phyloP scores from a whole-genome alignment of 306 rosid species.

The Lathyrus aphaca region DNA sequence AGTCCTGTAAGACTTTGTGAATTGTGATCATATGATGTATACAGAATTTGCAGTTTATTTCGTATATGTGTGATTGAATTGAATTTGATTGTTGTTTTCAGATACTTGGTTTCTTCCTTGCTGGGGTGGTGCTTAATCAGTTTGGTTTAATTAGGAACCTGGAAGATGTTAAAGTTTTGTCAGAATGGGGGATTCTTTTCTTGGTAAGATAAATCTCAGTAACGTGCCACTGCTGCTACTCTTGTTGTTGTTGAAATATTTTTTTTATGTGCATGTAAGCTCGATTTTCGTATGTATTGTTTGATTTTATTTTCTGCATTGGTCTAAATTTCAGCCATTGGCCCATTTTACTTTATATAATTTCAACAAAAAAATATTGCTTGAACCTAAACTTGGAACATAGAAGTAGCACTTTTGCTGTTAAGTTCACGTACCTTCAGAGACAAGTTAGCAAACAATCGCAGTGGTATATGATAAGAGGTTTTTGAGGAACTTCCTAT shows the following conservation, averaged over 20 bases:
- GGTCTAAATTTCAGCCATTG: conserved; percentile 3
- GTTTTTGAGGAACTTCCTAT: conserved; percentile 32
- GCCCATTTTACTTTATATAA: not conserved
- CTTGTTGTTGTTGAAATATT: conserved; percentile 4
- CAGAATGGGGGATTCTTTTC: conserved; percentile 99
- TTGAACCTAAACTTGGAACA: conserved; percentile 22
- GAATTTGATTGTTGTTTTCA: conserved; percentile 51
- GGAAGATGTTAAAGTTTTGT: conserved; percentile 85
- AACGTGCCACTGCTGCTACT: conserved; percentile 29
- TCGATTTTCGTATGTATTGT: conserved; percentile 4
- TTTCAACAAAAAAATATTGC: conserved; percentile 21
- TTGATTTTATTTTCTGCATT: conserved; percentile 16
- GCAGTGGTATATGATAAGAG: conserved; percentile 23
- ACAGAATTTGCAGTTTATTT: conserved; percentile 12
- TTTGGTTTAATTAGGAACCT: conserved; percentile 95
- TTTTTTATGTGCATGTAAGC: not conserved
- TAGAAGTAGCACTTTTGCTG: conserved; percentile 24
- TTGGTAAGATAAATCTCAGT: conserved; percentile 72
- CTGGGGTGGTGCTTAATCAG: conserved; percentile 92
- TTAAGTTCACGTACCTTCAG: conserved; percentile 18
- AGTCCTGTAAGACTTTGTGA: conserved; percentile 46
- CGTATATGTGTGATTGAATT: conserved; percentile 26
- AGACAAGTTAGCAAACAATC: not conserved
- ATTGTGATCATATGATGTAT: not conserved
- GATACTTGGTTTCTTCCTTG: conserved; percentile 98